A percentile compares a stretch with the other conserved stretches of the same genome.
These are phyloP conservation scores for Zelonia costaricensis DNA, from an alignment of 208 protist species.

Conservation along the genomic window DNA sequence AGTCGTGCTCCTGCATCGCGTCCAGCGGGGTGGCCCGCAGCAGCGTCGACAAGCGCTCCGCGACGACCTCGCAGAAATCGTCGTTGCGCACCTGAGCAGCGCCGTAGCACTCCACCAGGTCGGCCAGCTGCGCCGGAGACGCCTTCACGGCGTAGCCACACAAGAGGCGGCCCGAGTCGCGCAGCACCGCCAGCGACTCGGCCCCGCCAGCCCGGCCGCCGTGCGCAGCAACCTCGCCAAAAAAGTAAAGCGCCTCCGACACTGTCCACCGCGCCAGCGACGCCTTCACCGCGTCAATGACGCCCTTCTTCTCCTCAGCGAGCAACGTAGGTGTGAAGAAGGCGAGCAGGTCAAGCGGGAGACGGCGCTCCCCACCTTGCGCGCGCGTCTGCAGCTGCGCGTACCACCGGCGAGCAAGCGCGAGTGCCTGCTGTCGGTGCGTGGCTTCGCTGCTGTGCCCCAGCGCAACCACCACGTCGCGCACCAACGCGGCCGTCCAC, in stretches of 20 bases:
- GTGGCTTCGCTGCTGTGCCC: slow-evolving; percentile 14
- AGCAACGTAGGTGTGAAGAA: slow-evolving; percentile 29
- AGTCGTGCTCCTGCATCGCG: neutral
- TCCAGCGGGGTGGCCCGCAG: slow-evolving; percentile 9
- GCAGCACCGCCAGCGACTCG: slow-evolving; percentile 49
- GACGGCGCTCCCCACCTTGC: slow-evolving; percentile 7
- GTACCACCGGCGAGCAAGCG: slow-evolving; percentile 25
- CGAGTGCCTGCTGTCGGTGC: slow-evolving; percentile 6
- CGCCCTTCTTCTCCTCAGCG: slow-evolving; percentile 21
- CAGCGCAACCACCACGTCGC: slow-evolving; percentile 1
- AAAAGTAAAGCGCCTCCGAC: slow-evolving; percentile 33
- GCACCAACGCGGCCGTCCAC: slow-evolving; percentile 21
- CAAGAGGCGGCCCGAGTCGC: slow-evolving; percentile 45
- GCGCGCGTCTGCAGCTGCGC: slow-evolving; percentile 17
- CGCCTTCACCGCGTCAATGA: slow-evolving; percentile 14
- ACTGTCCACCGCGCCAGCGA: slow-evolving; percentile 30
- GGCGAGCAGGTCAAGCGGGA: slow-evolving; percentile 22
- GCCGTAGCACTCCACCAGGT: slow-evolving; percentile 64
- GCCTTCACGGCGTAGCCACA: slow-evolving; percentile 47
- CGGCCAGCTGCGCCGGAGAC: slow-evolving; percentile 61
- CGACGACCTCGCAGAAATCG: slow-evolving; percentile 61
- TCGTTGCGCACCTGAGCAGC: slow-evolving; percentile 68
- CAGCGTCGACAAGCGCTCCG: slow-evolving; percentile 39
- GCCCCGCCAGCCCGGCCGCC: slow-evolving; percentile 19
- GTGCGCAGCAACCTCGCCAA: slow-evolving; percentile 6